Conservation (phyloP, 2,329 filamentous ascomycete species). For the Apiospora marii region DNA sequence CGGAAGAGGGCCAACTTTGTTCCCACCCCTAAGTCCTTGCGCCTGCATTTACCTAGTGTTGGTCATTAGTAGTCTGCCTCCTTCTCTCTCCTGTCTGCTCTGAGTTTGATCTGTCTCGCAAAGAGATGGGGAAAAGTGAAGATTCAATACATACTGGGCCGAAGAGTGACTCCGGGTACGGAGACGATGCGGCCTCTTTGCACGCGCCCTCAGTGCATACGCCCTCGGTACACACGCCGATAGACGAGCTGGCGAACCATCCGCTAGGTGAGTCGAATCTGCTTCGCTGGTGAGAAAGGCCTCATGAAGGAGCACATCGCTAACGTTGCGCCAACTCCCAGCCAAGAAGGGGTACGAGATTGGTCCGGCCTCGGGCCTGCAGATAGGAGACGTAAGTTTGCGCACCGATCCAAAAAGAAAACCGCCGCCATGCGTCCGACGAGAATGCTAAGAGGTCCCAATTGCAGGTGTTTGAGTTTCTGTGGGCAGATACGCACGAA, state of each 20-base stretch:
- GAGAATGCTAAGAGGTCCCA: constrained; percentile 26
- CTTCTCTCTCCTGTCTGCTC: constrained; percentile 14
- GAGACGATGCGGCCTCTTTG: constrained; percentile 15
- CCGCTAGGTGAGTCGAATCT: constrained; percentile 21
- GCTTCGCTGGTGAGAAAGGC: not conserved
- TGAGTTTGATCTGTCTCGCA: constrained; percentile 25
- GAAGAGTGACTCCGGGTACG: constrained; percentile 25
- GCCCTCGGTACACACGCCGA: not conserved
- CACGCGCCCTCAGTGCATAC: not conserved
- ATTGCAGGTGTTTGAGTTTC: constrained; percentile 46
- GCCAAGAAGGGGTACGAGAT: constrained; percentile 47
- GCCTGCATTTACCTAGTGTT: constrained; percentile 12
- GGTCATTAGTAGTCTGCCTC: not conserved
- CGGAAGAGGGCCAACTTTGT: constrained; percentile 23
- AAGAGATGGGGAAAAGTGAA: constrained; percentile 24
- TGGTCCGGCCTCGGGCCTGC: constrained; percentile 43
- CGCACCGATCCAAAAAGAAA: not conserved
- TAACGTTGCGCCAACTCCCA: constrained; percentile 28
- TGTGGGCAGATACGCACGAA: constrained; percentile 47
- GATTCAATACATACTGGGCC: constrained; percentile 12
- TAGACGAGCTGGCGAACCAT: not conserved
- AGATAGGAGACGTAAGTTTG: constrained; percentile 46
- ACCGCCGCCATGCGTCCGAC: not conserved
- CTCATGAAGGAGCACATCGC: not conserved
- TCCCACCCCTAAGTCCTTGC: constrained; percentile 13